Evolutionary conservation across 208 protist genomes (phyloP), one percentile per base, ranked within the genome.

Genomic region (Trypanosomatidae sp.): DNA sequence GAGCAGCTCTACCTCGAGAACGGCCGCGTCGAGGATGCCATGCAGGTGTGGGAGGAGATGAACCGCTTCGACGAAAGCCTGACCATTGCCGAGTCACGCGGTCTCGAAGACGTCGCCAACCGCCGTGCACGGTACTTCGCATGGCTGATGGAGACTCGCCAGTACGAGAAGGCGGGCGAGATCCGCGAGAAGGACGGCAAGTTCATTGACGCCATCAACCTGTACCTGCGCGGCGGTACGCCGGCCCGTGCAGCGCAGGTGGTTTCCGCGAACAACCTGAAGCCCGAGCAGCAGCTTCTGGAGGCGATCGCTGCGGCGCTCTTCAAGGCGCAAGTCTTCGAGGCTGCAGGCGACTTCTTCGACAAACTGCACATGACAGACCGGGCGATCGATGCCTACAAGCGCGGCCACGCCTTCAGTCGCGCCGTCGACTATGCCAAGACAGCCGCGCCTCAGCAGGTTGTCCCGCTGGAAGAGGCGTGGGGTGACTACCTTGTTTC

Each of bases 401-500:
- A 85, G 55, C 94, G 90, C 52, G 98, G 98, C 36, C 84, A 98
- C 81, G 88, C 93, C 49, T 99, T 95, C 85, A 89, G 88, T 67
- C 91, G 91, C 25, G 98, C 98, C 1, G 94, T 99, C 12, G 98
- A 99, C 56, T 98, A 98, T 74, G 89, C 91, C 5, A 92, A 73
- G 58, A 69, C 59, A 28, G 67, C 80, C 19, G 91, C 93, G 59
- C 96, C 96, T 22, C 84, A 90, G 55, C 78, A 91, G 53, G 97
- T 98, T 25, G 74, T 86, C 28, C 30, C 70, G 50, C 82, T 98
- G 43, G 96, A 99, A 85, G 93, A 99, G 77, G 87, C 88, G 76
- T 99, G 98, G 98, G 98, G 98, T 49, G 98, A 99, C 81, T 98
- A 97, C 74, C 91, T 99, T n/a, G 96, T 99, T 7, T 84, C 74